A percentile compares a stretch with the other conserved stretches of the same genome.
These are phyloP conservation scores for Stachybotrys echinatus DNA, from an alignment of 2,329 filamentous ascomycete species.

Conservation along the genomic window DNA sequence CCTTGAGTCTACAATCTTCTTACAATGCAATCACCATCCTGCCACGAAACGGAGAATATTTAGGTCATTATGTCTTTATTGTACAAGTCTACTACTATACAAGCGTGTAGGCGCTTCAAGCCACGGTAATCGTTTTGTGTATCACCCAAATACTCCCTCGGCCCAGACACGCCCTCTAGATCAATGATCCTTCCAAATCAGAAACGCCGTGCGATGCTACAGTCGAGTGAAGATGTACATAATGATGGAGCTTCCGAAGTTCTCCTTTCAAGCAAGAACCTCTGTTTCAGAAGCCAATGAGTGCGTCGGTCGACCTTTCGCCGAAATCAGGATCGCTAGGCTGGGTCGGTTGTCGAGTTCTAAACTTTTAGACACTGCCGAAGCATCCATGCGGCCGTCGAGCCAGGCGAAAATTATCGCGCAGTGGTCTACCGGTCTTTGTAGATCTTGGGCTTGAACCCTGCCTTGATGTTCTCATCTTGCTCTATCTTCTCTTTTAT, in stretches of 20 bases:
- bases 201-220: conserved; percentile 47
- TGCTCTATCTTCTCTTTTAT: conserved; percentile 64
- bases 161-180: conserved; percentile 19
- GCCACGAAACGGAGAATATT: background rate
- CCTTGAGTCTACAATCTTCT: too few species aligned
- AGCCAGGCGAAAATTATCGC: background rate
- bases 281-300: too few species aligned
- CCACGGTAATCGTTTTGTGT: conserved; percentile 9
- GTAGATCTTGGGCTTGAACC: conserved; percentile 93
- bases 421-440: conserved; percentile 66
- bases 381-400: too few species aligned
- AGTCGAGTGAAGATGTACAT: conserved; percentile 50
- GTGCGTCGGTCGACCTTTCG: too few species aligned
- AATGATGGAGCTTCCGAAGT: background rate
- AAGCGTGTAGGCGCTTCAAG: background rate
- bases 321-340: too few species aligned
- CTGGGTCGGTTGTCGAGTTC: too few species aligned
- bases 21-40: too few species aligned
- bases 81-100: background rate
- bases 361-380: too few species aligned
- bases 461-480: conserved; percentile 75
- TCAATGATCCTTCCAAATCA: conserved; percentile 3
- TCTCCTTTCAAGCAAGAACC: too few species aligned
- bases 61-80: background rate
- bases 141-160: conserved; percentile 24